Evolutionary conservation across 495 filamentous ascomycete species (phyloP).

Genomic region (Aspergillus egyptiacus): DNA sequence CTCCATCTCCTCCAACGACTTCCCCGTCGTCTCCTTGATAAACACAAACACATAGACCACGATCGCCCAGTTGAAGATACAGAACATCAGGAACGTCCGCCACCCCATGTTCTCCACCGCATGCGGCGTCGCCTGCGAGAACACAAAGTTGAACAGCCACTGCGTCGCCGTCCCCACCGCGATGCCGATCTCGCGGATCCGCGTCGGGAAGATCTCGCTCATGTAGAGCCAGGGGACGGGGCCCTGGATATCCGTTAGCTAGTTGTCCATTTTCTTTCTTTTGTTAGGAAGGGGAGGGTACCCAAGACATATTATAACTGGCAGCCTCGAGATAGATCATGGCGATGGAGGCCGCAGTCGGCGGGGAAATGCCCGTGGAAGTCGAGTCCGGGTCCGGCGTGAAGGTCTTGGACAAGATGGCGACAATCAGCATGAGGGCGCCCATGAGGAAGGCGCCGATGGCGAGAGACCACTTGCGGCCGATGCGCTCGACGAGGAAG

Average conservation of each 20-base stretch:
- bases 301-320: conserved; percentile 38
- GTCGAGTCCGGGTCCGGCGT: conserved; percentile 25
- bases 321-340: conserved; percentile 45
- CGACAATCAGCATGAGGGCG: conserved; percentile 44
- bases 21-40: conserved; percentile 30
- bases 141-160: conserved; percentile 49
- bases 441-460: conserved; percentile 44
- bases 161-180: conserved; percentile 39
- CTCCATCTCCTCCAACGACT: conserved; percentile 10
- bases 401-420: conserved; percentile 36
- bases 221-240: conserved; percentile 48
- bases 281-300: neutral
- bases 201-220: conserved; percentile 44
- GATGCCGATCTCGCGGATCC: conserved; percentile 42
- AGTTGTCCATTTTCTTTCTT: too few relatives aligned
- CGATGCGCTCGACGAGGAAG: conserved; percentile 50
- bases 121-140: conserved; percentile 43
- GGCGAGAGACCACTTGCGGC: conserved; percentile 50
- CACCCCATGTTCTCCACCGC: conserved; percentile 38
- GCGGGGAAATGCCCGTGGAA: conserved; percentile 27
- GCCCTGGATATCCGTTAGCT: conserved; percentile 24
- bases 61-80: conserved; percentile 25
- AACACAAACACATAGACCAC: conserved; percentile 35
- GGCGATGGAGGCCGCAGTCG: conserved; percentile 41
- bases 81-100: conserved; percentile 40